These are phyloP conservation scores for Pythium aphanidermatum DNA, from an alignment of 352 stramenopile genomes.

Conservation along the genomic window DNA sequence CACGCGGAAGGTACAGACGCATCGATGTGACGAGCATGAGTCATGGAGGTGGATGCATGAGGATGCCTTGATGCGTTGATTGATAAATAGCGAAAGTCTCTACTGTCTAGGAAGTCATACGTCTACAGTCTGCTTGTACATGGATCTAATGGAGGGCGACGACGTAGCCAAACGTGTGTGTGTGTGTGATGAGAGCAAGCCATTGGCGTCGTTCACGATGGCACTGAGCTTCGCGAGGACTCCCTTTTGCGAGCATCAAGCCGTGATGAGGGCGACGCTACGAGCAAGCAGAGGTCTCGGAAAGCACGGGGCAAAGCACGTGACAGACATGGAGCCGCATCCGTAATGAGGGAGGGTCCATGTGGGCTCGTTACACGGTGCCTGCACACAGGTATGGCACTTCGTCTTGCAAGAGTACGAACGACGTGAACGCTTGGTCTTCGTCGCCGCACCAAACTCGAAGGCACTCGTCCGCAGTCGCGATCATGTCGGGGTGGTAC, in stretches of 20 bases:
- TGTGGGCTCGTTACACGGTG: background rate
- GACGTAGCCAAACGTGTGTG: background rate
- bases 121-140: too few species aligned
- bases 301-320: too few species aligned
- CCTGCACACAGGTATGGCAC: constrained; percentile 37
- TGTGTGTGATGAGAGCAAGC: background rate
- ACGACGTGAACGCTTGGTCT: constrained; percentile 60
- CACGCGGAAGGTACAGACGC: too few species aligned
- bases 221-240: too few species aligned
- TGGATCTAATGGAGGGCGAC: too few species aligned
- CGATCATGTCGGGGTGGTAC: constrained; percentile 51
- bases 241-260: constrained; percentile 23
- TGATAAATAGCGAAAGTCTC: too few species aligned
- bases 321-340: too few species aligned
- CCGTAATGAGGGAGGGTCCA: background rate
- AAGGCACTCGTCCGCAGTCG: constrained; percentile 46
- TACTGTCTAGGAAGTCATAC: too few species aligned
- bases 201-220: too few species aligned
- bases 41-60: too few species aligned
- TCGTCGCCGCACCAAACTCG: constrained; percentile 52
- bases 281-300: constrained; percentile 2
- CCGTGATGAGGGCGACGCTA: constrained; percentile 31
- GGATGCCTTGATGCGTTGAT: too few species aligned
- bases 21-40: too few species aligned
- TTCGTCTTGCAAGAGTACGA: constrained; percentile 56